These are phyloP conservation scores for Sechiopsis laciniata DNA, from an alignment of 306 rosid genomes.

Conservation along the genomic window DNA sequence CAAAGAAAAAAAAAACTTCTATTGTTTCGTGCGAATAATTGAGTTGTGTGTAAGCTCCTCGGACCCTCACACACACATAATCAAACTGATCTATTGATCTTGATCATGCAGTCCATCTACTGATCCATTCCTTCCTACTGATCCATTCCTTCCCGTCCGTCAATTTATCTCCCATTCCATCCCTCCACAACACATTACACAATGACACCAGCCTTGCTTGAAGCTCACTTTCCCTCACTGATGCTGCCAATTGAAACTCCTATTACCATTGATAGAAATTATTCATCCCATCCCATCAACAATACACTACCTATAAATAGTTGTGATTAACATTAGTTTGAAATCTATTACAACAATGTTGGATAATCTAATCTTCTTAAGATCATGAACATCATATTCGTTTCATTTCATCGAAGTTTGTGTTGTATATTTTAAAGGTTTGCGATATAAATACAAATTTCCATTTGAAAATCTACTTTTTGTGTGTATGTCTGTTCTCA, in stretches of 20 bases:
- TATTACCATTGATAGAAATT: background rate
- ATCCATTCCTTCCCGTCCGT: too few relatives aligned
- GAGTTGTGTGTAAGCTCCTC: too few relatives aligned
- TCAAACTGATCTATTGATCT: too few relatives aligned
- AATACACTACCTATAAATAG: background rate
- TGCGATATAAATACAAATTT: background rate
- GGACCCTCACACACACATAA: too few relatives aligned
- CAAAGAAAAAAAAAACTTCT: background rate
- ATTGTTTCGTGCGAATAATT: too few relatives aligned
- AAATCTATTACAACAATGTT: background rate
- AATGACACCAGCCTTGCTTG: background rate
- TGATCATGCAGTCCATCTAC: too few relatives aligned
- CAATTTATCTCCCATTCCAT: background rate
- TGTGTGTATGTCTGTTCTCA: background rate
- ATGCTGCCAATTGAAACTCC: background rate
- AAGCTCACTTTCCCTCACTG: background rate
- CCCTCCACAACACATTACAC: slow-evolving; percentile 2
- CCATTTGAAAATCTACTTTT: background rate
- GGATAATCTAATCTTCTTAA: background rate
- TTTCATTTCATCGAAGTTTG: background rate
- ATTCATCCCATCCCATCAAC: background rate
- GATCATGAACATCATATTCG: background rate
- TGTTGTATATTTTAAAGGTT: background rate
- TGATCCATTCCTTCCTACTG: too few relatives aligned
- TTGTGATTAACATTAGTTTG: background rate